Conservation (phyloP, 1,139 yeast genomes). For the Hyphopichia fennica region DNA sequence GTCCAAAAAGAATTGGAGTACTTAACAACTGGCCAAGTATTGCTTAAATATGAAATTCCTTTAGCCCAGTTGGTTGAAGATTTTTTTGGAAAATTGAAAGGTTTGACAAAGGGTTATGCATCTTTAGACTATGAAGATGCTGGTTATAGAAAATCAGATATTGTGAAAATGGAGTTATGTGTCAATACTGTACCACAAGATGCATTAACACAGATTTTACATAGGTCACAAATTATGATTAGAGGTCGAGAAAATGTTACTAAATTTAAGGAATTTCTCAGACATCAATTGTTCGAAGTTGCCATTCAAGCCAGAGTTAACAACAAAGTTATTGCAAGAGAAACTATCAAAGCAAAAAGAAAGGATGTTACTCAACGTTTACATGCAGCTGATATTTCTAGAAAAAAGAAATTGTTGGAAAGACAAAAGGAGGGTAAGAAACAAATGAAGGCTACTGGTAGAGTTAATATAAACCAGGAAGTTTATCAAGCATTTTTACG, state of each 20-base stretch:
- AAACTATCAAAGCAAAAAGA: slow-evolving; percentile 88
- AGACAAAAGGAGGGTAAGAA: slow-evolving; percentile 95
- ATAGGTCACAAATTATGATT: slow-evolving; percentile 68
- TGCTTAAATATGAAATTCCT: slow-evolving; percentile 78
- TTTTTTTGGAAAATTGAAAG: slow-evolving; percentile 89
- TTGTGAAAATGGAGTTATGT: slow-evolving; percentile 83
- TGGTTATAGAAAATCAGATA: slow-evolving; percentile 77
- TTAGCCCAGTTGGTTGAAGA: slow-evolving; percentile 90
- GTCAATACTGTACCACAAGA: slow-evolving; percentile 91
- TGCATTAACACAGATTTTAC: slow-evolving; percentile 90
- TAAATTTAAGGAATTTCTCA: slow-evolving; percentile 73
- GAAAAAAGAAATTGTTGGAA: slow-evolving; percentile 83
- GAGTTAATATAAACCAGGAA: slow-evolving; percentile 74
- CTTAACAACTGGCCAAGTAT: slow-evolving; percentile 76
- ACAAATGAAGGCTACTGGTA: slow-evolving; percentile 76
- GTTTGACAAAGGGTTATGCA: slow-evolving; percentile 89
- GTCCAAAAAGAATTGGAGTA: slow-evolving; percentile 77
- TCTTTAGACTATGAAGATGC: slow-evolving; percentile 93
- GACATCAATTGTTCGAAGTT: slow-evolving; percentile 86
- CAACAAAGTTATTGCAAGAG: slow-evolving; percentile 81
- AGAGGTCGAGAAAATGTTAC: slow-evolving; percentile 82
- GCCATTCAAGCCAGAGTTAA: slow-evolving; percentile 91
- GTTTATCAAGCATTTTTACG: slow-evolving; percentile 75
- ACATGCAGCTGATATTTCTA: slow-evolving; percentile 90
- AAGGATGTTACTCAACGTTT: slow-evolving; percentile 90